These are phyloP conservation scores for Solanum piurae DNA, from an alignment of 257 asterid genomes.

Conservation along the genomic window DNA sequence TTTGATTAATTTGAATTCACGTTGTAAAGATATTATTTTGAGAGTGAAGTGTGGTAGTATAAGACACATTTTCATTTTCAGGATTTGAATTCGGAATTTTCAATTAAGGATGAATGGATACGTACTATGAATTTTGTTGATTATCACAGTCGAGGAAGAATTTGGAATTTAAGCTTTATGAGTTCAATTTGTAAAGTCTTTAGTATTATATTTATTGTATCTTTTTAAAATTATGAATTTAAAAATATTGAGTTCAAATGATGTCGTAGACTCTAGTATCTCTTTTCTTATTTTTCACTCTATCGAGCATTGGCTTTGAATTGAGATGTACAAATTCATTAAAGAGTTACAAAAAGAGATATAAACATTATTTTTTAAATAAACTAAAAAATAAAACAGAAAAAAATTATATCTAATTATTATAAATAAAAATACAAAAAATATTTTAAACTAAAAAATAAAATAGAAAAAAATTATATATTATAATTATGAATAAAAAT, in stretches of 20 bases:
- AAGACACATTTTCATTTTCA: neutral
- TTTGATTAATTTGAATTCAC: neutral
- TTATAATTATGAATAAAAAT: neutral
- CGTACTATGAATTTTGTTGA: neutral
- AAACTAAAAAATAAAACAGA: neutral
- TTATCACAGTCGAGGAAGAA: neutral
- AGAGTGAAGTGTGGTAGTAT: neutral
- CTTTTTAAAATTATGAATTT: too few species aligned
- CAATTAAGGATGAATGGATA: neutral
- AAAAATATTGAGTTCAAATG: neutral
- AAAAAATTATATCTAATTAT: neutral
- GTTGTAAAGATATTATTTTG: neutral
- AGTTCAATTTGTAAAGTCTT: neutral
- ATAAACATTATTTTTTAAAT: too few species aligned
- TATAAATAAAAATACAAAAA: neutral
- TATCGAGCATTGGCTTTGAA: neutral
- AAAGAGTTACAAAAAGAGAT: neutral
- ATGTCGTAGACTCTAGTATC: neutral
- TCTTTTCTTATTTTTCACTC: neutral
- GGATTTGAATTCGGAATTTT: neutral
- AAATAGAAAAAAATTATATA: neutral
- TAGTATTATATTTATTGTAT: too few species aligned
- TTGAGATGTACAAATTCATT: neutral
- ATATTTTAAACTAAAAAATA: neutral
- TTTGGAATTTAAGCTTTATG: neutral